Evolutionary conservation across 345 rosid genomes (phyloP), one percentile per base, ranked within the genome.

Genomic region (Odontarrhena argentea): DNA sequence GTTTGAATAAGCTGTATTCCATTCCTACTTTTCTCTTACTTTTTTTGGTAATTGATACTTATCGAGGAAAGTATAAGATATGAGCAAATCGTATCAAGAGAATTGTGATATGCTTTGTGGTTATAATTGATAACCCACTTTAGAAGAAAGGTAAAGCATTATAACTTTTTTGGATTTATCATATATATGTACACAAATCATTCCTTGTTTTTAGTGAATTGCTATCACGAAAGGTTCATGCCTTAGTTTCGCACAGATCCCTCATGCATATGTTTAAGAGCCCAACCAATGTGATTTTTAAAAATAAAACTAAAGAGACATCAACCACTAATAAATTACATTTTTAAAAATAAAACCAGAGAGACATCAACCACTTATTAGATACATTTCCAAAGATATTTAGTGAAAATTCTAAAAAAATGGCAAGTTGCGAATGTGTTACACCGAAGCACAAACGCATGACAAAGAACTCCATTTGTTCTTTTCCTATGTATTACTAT

Each of bases 261-360:
- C 67, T 60, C 54, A 60, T 69, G 67, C 67, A 42, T 6, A 41
- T 69, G 74, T 61, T 32, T 60, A 70, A 25, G 46, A 52, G 38
- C 22, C 22, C 9, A 37, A 60, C 38, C 46, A 51, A 50, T 60
- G 45, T 22, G n/a, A 41, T 18, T 50, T 14, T 30, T 15, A 43
- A 24, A 32, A 32, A 52, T 4, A 14, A 35, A 37, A 26, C 1
- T n/a, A 36, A 37, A 53, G 24, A 26, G 15, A 63, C 38, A 50
- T 38, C 64, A 32, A 55, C 45, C 69, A 55, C 44, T 38, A 49
- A 38, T 37, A 24, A 35, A 32, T 10, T 35, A 42, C 6, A 50
- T 6, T 18, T 18, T 18, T 18, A 18, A 18, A 18, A 18, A 18
- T 18, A 18, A 18, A 18, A 18, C 22, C 22, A 18, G 22, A 18